Percentiles rank a stretch among this genome's conserved stretches.
Evolutionary conservation across 805 yeast genomes (phyloP).

Genomic region (Suhomyces kilbournensis): DNA sequence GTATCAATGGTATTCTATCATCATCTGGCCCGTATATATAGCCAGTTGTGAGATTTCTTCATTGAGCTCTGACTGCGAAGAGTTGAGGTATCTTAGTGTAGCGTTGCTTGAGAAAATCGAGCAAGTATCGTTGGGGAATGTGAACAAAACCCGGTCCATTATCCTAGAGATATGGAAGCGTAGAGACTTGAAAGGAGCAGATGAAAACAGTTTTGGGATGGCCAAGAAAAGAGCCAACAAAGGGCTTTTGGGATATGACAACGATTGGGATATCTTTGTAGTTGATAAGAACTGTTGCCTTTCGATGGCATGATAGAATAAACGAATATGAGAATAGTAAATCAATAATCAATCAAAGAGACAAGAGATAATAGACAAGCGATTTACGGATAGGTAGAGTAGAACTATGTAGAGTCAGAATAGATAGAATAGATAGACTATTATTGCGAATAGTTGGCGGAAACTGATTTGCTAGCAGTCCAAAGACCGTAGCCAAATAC

Average conservation of each 20-base stretch:
- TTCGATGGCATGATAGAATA: slow-evolving; percentile 13
- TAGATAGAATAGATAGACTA: too few species aligned
- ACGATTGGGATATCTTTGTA: slow-evolving; percentile 33
- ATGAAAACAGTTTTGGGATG: slow-evolving; percentile 17
- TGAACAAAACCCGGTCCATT: slow-evolving; percentile 19
- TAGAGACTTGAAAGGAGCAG: slow-evolving; percentile 23
- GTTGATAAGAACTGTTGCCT: slow-evolving; percentile 23
- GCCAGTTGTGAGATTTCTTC: slow-evolving; percentile 25
- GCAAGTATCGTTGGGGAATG: slow-evolving; percentile 24
- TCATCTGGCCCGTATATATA: slow-evolving; percentile 29
- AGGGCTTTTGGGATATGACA: slow-evolving; percentile 15
- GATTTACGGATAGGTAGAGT: too few species aligned
- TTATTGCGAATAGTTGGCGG: too few species aligned
- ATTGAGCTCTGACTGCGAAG: slow-evolving; percentile 22
- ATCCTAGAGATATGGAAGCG: slow-evolving; percentile 26
- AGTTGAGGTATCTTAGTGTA: slow-evolving; percentile 23
- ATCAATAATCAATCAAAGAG: too few species aligned
- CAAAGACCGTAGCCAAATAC: too few species aligned
- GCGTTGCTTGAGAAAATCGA: slow-evolving; percentile 23
- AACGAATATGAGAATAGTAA: too few species aligned
- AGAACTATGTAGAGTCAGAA: too few species aligned
- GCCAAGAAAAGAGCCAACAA: slow-evolving; percentile 1
- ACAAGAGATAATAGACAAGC: too few species aligned
- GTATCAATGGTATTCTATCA: slow-evolving; percentile 28
- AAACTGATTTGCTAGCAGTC: too few species aligned